Evolutionary conservation across 495 filamentous ascomycete genomes (phyloP), one percentile per base, ranked within the genome.

Genomic region (Penicillium daleae): DNA sequence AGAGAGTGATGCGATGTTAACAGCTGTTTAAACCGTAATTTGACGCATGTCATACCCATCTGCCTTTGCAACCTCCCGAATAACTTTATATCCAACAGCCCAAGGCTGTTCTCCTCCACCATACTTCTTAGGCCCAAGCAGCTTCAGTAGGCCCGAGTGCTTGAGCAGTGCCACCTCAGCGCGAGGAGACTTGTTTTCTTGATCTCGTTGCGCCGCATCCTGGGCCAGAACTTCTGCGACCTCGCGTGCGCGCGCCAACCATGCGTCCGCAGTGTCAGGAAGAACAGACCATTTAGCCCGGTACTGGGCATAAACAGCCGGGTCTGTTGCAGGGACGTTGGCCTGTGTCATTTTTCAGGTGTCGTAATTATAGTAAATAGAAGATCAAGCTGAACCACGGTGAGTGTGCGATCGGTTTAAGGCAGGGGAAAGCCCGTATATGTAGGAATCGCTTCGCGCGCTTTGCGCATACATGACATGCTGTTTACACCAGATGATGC

Each of bases 81-180:
- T 87, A 12, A 71, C 76, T 65, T 84, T 81, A 66, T 86, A 87
- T 8, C 72, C 85, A 4, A 84, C 69, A 24, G 75, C 77, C 85
- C 85, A 88, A 6, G 76, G 63, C 66, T 88, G 80, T 8, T 76
- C 85, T 21, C 85, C 85, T 19, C 86, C 85, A 17, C 86, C 85
- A 59, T 82, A 83, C 67, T 82, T 80, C 61, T 74, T 76, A 0
- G 81, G 80, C 0, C 84, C 85, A 1, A 87, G 72, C 17, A 86
- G 61, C 66, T 85, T 86, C 12, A 81, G 67, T n/a, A 88, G 66
- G 8, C 83, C 82, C 0, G 84, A 78, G 59, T 82, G 74, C 63
- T 87, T 88, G 46, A 87, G 78, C 6, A 88, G 74, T 6, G 78
- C 66, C 10, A 87, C 70, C 56, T 88, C 85, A 2, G 86, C 85